Evolutionary conservation across 305 asterid genomes (phyloP).

Genomic region (Solanum hybrid): DNA sequence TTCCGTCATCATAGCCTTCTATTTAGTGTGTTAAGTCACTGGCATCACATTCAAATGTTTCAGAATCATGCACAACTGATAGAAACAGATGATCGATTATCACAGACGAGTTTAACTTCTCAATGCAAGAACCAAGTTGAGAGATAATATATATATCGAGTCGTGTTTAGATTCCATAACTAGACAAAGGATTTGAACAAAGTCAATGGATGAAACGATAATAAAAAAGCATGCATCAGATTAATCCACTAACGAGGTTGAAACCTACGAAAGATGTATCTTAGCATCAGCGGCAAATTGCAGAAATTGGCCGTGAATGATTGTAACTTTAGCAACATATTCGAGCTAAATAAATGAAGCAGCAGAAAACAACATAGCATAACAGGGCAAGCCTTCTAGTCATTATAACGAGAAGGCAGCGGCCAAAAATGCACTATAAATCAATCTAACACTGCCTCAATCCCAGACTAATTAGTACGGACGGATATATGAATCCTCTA

Average conservation of each 20-base stretch:
- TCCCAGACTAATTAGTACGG: not conserved
- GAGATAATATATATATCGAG: not conserved
- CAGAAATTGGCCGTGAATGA: not conserved
- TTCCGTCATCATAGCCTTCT: constrained; percentile 45
- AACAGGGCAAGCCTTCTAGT: not conserved
- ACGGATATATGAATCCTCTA: not conserved
- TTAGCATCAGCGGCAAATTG: not conserved
- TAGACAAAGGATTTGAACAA: not conserved
- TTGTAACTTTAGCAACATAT: not conserved
- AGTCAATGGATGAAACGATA: not conserved
- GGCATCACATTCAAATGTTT: constrained; percentile 20
- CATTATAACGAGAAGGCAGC: not conserved
- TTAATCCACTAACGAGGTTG: not conserved
- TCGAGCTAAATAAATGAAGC: not conserved
- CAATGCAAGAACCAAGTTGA: not conserved
- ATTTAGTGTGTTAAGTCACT: constrained; percentile 32
- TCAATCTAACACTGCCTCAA: not conserved
- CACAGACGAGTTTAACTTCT: not conserved
- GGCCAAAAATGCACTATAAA: not conserved
- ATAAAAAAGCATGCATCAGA: not conserved
- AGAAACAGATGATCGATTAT: not conserved
- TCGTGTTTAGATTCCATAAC: not conserved
- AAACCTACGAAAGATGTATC: not conserved
- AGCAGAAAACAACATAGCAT: not conserved
- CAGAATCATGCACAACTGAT: constrained; percentile 1